Base-by-base conservation (phyloP, 2,329 filamentous ascomycete genomes). In the Penicillium carneum region DNA sequence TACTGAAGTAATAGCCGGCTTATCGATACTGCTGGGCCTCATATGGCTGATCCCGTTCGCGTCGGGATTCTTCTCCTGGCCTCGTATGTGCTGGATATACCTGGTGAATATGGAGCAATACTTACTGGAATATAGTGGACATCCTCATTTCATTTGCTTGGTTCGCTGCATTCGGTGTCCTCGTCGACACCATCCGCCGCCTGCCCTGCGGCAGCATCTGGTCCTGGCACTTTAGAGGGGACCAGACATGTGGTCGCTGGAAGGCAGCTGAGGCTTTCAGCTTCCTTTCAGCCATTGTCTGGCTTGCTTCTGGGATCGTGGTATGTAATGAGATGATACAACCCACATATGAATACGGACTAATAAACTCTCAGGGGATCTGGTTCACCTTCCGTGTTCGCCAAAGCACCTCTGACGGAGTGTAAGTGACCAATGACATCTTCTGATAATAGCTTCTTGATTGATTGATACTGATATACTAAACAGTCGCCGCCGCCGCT, bases 1-100 rank as follows among this genome's bases (percentile, higher is more conserved):
- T 81, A 86, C 89, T 47, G 86, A 90, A 71, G 86, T 91, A 18
- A 83, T 93, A 41, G 88, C 91, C 2, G 88, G 83, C 20, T 71
- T 93, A 18, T 86, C 88, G 12, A 86, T 93, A 57, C 75, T 93
- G 42, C 80, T 91, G n/a, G 82, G 86, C 5, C 77, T 93, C 29
- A 74, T 93, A 64, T 91, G 90, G 86, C 82, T 93, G 31, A 82
- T 93, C 42, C 91, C 91, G 1, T 90, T 91, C 72, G 84, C 86
- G 2, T 80, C 81, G 52, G 84, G 82, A 48, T 91, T 93, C 76
- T 83, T 88, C 63, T 84, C 89, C 76, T 93, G 88, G 84, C 88
- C 88, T 0, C 59, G 78, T 80, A 77, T 18, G 76, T 69, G 23
- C 23, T 58, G 26, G 31, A 2, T 14, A 2, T 39, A 10, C 14